Percentiles rank a stretch among this genome's conserved stretches.
These are phyloP conservation scores for Yamadazyma membranifaciens DNA, from an alignment of 1,139 yeast species.

Conservation along the genomic window DNA sequence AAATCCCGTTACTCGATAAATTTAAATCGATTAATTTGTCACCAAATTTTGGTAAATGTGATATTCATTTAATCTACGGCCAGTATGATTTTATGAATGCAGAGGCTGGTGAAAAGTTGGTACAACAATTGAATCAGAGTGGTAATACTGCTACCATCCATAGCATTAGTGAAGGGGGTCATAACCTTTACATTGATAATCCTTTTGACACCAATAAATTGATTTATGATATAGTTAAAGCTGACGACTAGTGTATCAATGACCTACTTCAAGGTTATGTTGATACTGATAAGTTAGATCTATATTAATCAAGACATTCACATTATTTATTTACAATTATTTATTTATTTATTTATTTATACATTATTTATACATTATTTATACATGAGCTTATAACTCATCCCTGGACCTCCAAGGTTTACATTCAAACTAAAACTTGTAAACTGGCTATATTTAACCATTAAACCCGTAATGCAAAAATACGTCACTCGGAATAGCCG, in stretches of 20 bases:
- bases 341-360: background rate
- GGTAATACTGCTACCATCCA: conserved; percentile 18
- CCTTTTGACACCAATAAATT: conserved; percentile 54
- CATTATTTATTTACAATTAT: background rate
- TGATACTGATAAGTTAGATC: no score
- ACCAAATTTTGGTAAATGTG: conserved; percentile 30
- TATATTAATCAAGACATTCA: background rate
- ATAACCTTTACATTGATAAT: conserved; percentile 46
- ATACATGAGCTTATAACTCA: background rate
- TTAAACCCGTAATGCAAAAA: no score
- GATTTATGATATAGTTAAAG: conserved; percentile 19
- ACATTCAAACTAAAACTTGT: no score
- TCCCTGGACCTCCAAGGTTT: no score
- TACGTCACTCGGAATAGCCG: conserved; percentile 1
- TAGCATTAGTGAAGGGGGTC: conserved; percentile 43
- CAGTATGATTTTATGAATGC: conserved; percentile 85
- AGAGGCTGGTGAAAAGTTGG: conserved; percentile 62
- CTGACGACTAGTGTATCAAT: conserved; percentile 12
- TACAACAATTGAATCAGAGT: conserved; percentile 18
- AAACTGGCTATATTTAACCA: no score
- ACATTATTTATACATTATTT: background rate
- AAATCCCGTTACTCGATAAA: conserved; percentile 72
- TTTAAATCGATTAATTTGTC: conserved; percentile 20
- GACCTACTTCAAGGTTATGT: no score
- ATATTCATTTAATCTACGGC: conserved; percentile 68